Base-by-base conservation (phyloP, 495 filamentous ascomycete species). In the Haplographium delicatum region DNA sequence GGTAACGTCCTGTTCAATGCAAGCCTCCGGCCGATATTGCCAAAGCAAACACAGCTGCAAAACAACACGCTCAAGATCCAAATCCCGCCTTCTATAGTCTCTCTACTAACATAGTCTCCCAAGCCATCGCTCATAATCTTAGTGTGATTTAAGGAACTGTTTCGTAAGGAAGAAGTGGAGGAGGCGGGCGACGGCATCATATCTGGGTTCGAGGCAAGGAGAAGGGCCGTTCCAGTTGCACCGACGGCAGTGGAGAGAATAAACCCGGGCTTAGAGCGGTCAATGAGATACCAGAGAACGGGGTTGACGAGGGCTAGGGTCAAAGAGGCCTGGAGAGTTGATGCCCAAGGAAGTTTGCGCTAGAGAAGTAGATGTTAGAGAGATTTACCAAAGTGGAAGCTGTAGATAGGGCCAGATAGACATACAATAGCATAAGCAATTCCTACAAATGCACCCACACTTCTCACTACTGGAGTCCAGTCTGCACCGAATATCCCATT, bases 381-480 rank as follows among this genome's bases (percentile, higher is more conserved):
- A 41, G 24, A 16, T 27, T 2, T 15, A 33, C 44, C 11, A 42
- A 40, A 40, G 30, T 18, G 13, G 27, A 52, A 16, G 34, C 23
- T 41, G n/a, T n/a, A n/a, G n/a, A n/a, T n/a, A n/a, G n/a, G n/a
- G n/a, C n/a, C n/a, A n/a, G n/a, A 38, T 34, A 20, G 50, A 72
- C 82, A 65, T 74, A 91, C 86, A 73, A 98, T 95, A 15, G 93
- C 93, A 72, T 95, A 97, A 16, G 89, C 90, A 65, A 98, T 93
- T 10, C 93, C 93, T 20, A 96, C 82, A 68, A 98, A 96, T 13
- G 89, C 90, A 30, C 93, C 94, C 34, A 97, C 82, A 52, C 89
- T 88, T 47, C 93, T 75, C 16, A 96, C 81, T 8, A 86, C 85
- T 25, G 85, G 79, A 33, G 83, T 82, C 91, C 89, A 96, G 52